Conservation (phyloP, 768 basidiomycete genomes). For the Lactifluus piperatus region DNA sequence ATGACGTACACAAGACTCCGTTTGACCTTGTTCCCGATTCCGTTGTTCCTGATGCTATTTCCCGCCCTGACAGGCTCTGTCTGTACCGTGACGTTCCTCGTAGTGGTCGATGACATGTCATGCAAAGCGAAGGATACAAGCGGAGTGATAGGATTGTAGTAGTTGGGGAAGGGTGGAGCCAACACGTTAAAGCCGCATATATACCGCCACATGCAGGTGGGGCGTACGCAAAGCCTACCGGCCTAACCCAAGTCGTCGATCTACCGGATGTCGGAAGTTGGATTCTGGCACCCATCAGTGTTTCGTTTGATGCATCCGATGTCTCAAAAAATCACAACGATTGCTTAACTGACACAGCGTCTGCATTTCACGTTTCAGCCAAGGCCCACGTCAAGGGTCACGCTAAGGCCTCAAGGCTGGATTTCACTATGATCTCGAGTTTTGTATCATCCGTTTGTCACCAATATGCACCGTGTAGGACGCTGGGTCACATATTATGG, state of each 20-base stretch:
- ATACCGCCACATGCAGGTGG: too few relatives aligned
- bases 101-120: conserved; percentile 5
- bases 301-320: too few relatives aligned
- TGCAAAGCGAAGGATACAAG: neutral
- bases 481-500: too few relatives aligned
- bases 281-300: neutral
- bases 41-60: neutral
- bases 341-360: too few relatives aligned
- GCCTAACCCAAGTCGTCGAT: neutral
- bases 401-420: too few relatives aligned
- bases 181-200: neutral
- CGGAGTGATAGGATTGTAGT: neutral
- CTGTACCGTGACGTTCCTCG: neutral
- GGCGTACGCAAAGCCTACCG: too few relatives aligned
- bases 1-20: conserved; percentile 6
- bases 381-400: too few relatives aligned
- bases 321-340: too few relatives aligned
- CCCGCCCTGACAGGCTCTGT: neutral
- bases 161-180: neutral
- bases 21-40: neutral
- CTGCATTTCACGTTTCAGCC: too few relatives aligned
- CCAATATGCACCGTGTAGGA: too few relatives aligned
- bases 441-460: too few relatives aligned
- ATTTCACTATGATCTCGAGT: too few relatives aligned
- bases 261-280: neutral